A percentile compares a stretch with the other conserved stretches of the same genome.
Evolutionary conservation across 257 asterid genomes (phyloP).

Genomic region (Petrea volubilis): DNA sequence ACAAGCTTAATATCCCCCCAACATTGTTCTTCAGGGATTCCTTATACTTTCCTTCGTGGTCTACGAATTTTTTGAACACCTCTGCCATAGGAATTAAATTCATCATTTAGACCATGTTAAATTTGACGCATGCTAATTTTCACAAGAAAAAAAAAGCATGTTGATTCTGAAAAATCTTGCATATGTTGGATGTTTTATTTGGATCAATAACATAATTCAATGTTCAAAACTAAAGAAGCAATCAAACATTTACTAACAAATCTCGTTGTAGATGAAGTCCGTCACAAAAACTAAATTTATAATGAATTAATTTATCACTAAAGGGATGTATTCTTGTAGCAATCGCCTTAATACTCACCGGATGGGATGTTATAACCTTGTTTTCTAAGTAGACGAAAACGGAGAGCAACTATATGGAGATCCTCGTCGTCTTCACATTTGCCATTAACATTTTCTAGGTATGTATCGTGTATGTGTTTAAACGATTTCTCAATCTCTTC

Average conservation of each 20-base stretch:
- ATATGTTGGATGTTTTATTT: constrained; percentile 12
- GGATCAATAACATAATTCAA: too few relatives aligned
- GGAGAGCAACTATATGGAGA: constrained; percentile 30
- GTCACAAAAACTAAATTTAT: too few relatives aligned
- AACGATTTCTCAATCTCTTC: constrained; percentile 14
- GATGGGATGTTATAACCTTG: constrained; percentile 26
- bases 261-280: too few relatives aligned
- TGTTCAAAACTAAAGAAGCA: too few relatives aligned
- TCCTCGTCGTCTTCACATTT: neutral
- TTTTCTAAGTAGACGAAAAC: constrained; percentile 42
- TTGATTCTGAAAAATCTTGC: constrained; percentile 16
- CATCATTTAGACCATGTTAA: neutral
- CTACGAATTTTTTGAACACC: neutral
- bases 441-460: too few relatives aligned
- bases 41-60: neutral
- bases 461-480: neutral
- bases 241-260: too few relatives aligned
- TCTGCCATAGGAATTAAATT: neutral
- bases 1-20: constrained; percentile 1
- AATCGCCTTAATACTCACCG: constrained; percentile 24
- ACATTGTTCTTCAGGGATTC: neutral
- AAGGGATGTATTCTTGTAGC: too few relatives aligned
- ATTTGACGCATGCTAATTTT: neutral
- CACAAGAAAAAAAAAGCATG: neutral
- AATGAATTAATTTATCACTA: neutral